phyloP scores from a whole-genome alignment of 2,329 filamentous ascomycete genomes.

The Neobulgaria alba region DNA sequence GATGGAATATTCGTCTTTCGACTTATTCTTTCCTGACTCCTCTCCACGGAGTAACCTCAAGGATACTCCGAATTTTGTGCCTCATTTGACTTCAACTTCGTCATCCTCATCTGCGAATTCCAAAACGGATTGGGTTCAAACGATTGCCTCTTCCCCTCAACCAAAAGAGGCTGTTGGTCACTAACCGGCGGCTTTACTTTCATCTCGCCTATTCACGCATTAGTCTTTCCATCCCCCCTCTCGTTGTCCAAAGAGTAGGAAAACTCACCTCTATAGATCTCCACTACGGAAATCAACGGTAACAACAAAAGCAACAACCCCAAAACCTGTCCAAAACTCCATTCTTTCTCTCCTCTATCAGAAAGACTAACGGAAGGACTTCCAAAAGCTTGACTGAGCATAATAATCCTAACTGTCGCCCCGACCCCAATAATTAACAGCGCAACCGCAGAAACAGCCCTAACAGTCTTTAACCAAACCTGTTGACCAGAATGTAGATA shows the following conservation, averaged over 20 bases:
- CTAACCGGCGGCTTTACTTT: background rate
- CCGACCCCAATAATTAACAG: conserved; percentile 46
- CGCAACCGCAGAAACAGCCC: conserved; percentile 39
- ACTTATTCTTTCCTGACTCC: too few relatives aligned
- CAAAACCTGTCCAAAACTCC: conserved; percentile 56
- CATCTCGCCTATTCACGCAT: background rate
- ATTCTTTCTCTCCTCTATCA: conserved; percentile 46
- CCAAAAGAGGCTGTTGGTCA: background rate
- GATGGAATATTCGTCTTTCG: too few relatives aligned
- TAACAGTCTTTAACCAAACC: conserved; percentile 45
- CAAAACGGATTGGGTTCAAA: background rate
- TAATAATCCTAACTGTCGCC: conserved; percentile 46
- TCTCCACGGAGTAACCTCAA: too few relatives aligned
- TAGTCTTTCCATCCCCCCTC: background rate
- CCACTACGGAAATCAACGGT: conserved; percentile 49
- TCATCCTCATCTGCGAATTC: background rate
- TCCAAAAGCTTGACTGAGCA: conserved; percentile 54
- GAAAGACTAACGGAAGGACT: conserved; percentile 39
- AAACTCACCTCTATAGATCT: conserved; percentile 45
- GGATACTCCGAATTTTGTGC: too few relatives aligned
- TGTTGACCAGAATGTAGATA: conserved; percentile 51
- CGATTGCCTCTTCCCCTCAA: background rate
- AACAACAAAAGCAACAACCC: conserved; percentile 50
- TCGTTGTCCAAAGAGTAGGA: background rate
- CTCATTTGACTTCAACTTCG: background rate